phyloP scores from a whole-genome alignment of 257 asterid genomes.

The Solanum paucissectum region DNA sequence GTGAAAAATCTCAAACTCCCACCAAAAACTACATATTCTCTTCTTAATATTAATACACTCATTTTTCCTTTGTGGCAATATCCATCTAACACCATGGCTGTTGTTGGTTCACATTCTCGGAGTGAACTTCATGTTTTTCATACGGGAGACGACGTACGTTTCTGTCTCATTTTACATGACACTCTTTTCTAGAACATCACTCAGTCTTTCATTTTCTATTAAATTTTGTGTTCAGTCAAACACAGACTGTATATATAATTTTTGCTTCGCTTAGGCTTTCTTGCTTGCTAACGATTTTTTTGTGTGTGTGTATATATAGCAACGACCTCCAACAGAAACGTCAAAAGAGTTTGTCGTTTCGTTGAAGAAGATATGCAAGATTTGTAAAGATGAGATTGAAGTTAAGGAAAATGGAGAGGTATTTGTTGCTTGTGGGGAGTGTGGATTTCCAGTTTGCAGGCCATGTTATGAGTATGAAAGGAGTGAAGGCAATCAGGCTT shows the following conservation, averaged over 20 bases:
- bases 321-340: slow-evolving; percentile 10
- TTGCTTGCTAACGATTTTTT: background rate
- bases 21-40: background rate
- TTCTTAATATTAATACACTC: background rate
- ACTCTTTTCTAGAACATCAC: background rate
- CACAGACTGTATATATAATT: background rate
- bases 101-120: slow-evolving; percentile 45
- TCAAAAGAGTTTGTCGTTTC: background rate
- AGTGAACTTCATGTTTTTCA: slow-evolving; percentile 27
- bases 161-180: background rate
- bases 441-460: slow-evolving; percentile 64
- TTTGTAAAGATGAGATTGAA: slow-evolving; percentile 63
- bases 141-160: slow-evolving; percentile 28
- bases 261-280: background rate
- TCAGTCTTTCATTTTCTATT: background rate
- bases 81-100: slow-evolving; percentile 26
- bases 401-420: slow-evolving; percentile 31
- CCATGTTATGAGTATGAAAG: slow-evolving; percentile 75
- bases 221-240: background rate
- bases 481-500: slow-evolving; percentile 57
- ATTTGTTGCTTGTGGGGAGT: slow-evolving; percentile 55
- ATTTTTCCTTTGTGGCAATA: background rate
- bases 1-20: slow-evolving; percentile 7
- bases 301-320: background rate
- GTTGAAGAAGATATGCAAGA: slow-evolving; percentile 30